Evolutionary conservation across 2,329 filamentous ascomycete species (phyloP).

Genomic region (Simplicillium sp.): DNA sequence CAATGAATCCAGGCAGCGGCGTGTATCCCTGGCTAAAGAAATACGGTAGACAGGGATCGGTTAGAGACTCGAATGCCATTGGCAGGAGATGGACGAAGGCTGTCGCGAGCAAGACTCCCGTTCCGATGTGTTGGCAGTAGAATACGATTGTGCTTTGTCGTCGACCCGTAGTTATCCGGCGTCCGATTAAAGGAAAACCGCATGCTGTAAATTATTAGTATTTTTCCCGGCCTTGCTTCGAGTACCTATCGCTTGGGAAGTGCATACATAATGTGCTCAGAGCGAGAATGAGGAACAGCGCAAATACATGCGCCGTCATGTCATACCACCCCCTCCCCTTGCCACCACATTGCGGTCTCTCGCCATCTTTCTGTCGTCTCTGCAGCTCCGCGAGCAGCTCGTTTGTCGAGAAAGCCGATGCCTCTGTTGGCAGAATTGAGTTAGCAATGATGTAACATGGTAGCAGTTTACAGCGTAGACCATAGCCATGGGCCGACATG

Average conservation of each 20-base stretch:
- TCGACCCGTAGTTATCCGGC: conserved; percentile 45
- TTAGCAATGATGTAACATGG: background rate
- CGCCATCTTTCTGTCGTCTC: conserved; percentile 30
- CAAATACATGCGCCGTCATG: conserved; percentile 56
- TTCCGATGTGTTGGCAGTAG: conserved; percentile 66
- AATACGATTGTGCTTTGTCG: conserved; percentile 54
- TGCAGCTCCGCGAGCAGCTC: conserved; percentile 42
- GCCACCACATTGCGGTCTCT: conserved; percentile 43
- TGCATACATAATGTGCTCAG: conserved; percentile 46
- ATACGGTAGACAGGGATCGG: conserved; percentile 61
- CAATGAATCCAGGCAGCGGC: conserved; percentile 71
- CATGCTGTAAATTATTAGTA: conserved; percentile 35
- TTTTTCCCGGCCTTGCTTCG: conserved; percentile 5
- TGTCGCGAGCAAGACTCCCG: conserved; percentile 76
- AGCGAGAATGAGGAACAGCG: conserved; percentile 54
- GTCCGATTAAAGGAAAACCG: conserved; percentile 56
- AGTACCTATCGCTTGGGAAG: conserved; percentile 4
- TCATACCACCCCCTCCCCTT: conserved; percentile 50
- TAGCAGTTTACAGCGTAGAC: too few relatives aligned
- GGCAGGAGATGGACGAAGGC: conserved; percentile 72
- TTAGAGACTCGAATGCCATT: conserved; percentile 57
- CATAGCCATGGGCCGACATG: too few relatives aligned
- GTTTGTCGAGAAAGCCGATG: conserved; percentile 38
- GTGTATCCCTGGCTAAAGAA: conserved; percentile 75
- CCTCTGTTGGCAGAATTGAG: conserved; percentile 11